A percentile compares a stretch with the other conserved stretches of the same genome.
phyloP scores from a whole-genome alignment of 495 filamentous ascomycete genomes.

The Pyronema omphalodes region DNA sequence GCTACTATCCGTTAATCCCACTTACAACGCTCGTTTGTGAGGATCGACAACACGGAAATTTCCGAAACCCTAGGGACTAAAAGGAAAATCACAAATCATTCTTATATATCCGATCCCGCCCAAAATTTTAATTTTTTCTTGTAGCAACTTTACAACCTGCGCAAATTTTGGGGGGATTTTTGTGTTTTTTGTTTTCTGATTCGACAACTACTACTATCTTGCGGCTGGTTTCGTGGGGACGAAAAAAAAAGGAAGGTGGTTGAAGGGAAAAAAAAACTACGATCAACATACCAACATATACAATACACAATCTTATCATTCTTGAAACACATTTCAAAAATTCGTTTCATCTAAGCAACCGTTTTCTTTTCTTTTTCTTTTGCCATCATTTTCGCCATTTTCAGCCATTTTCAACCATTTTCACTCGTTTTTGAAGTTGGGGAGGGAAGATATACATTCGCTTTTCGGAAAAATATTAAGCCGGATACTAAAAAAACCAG shows the following conservation, averaged over 20 bases:
- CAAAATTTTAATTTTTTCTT: too few relatives aligned
- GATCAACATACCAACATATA: not conserved
- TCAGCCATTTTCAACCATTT: not conserved
- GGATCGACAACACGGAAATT: not conserved
- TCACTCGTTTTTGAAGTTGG: not conserved
- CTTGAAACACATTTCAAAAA: not conserved
- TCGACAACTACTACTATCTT: not conserved
- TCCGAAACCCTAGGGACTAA: not conserved
- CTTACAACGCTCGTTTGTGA: not conserved
- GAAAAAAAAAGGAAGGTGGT: not conserved
- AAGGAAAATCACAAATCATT: too few relatives aligned
- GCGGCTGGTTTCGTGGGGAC: slow-evolving; percentile 1
- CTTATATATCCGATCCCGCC: too few relatives aligned
- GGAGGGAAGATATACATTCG: not conserved
- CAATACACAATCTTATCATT: not conserved
- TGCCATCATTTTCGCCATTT: too few relatives aligned
- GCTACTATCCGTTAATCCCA: not conserved
- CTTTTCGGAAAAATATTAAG: not conserved
- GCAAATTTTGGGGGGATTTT: not conserved
- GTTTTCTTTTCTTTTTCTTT: too few relatives aligned
- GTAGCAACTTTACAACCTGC: not conserved
- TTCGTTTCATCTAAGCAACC: not conserved
- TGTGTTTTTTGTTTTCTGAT: not conserved
- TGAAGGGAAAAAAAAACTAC: not conserved
- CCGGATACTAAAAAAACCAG: too few relatives aligned